phyloP scores from a whole-genome alignment of 1,139 yeast species.

The Trichomonascaceae sp. region DNA sequence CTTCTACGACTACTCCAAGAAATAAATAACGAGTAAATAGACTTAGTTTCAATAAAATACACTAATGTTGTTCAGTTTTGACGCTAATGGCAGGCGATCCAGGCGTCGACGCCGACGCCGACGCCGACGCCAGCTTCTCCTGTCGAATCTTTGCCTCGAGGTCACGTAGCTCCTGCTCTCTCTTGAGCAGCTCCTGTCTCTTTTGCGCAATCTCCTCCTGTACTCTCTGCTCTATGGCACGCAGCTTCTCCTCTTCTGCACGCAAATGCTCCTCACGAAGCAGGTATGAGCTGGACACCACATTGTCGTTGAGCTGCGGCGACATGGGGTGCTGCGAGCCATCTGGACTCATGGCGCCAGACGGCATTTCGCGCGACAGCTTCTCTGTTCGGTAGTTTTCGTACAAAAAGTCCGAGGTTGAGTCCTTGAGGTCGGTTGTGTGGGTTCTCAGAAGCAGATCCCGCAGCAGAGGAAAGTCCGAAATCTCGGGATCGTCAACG shows the following conservation, averaged over 20 bases:
- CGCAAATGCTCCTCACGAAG: conserved; percentile 30
- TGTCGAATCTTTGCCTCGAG: conserved; percentile 53
- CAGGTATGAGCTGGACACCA: conserved; percentile 15
- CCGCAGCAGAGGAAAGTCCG: conserved; percentile 67
- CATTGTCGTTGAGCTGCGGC: conserved; percentile 8
- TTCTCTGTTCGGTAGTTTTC: conserved; percentile 88
- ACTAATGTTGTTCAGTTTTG: conserved; percentile 4
- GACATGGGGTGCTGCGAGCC: conserved; percentile 6
- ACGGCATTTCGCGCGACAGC: conserved; percentile 33
- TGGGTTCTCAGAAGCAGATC: conserved; percentile 76
- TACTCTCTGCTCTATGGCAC: conserved; percentile 48
- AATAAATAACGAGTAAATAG: conserved; percentile 3
- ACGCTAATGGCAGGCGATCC: conserved; percentile 4
- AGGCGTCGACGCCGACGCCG: too few relatives aligned
- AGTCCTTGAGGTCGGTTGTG: conserved; percentile 77
- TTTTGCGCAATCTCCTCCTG: conserved; percentile 80
- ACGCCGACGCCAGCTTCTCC: conserved; percentile 8
- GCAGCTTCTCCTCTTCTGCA: conserved; percentile 29
- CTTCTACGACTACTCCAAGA: conserved; percentile 26
- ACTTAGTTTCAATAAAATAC: background rate
- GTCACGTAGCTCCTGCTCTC: conserved; percentile 78
- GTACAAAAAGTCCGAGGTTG: conserved; percentile 80
- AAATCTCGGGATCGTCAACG: conserved; percentile 66
- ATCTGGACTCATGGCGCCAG: conserved; percentile 6
- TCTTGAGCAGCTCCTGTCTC: conserved; percentile 72